Evolutionary conservation across 1,284 basidiomycete species (phyloP), one percentile per base, ranked within the genome.

Genomic region (Ceratobasidium sp.): DNA sequence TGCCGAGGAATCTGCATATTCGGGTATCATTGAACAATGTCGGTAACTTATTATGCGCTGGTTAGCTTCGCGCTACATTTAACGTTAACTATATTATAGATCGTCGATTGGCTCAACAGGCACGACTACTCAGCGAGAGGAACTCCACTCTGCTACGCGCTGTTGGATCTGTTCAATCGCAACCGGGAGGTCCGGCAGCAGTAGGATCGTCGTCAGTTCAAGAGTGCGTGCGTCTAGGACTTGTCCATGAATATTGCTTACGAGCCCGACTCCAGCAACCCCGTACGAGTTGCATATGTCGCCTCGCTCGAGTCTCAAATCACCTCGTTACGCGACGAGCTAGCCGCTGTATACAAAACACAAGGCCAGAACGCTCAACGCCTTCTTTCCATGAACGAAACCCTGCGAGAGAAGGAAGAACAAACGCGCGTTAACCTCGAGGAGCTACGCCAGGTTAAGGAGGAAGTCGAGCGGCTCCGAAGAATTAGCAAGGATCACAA

Each of bases 311-410:
- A 98, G 81, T 90, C 91, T 1, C 96, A 98, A 80, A 93, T 98
- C 80, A 93, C 94, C 1, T 89, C 92, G 6, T 85, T 97, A 57
- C 89, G 95, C 30, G 92, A 94, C 78, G 97, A 98, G 80, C 85
- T 98, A 50, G 92, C 95, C 1, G 92, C 91, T 6, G 89, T 98
- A 1, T 99, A 99, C 86, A 97, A 98, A 81, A 94, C 95, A 0
- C 96, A 98, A 79, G 93, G 94, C 0, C 95, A 97, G 82, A 98
- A 98, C 80, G 94, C 96, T 0, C 96, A 98, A 80, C 87, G 94
- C 47, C 85, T 97, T 14, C 86, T 99, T 16, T 87, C 92, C 7
- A 94, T 98, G 90, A 97, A 94, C 75, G 97, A 99, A 81, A 93
- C 93, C 0, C 84, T 98, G 8, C 89, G 96, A 55, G 95, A 97